Evolutionary conservation across 2,329 filamentous ascomycete genomes (phyloP).

Genomic region (Clathrospora elynae): DNA sequence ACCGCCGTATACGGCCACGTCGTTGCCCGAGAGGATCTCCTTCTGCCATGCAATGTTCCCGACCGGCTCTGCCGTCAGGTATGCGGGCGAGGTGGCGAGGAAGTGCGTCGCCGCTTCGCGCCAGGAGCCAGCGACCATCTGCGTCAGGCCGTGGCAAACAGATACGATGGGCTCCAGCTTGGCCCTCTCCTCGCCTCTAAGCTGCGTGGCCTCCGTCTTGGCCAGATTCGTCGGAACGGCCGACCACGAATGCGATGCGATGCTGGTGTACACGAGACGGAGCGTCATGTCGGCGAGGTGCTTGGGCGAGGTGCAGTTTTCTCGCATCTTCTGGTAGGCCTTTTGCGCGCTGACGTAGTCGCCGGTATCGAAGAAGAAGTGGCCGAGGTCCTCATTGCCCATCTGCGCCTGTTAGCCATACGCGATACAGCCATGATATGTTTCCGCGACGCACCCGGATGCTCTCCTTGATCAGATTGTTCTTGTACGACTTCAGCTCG

Average conservation of each 20-base stretch:
- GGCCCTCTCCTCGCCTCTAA: conserved; percentile 62
- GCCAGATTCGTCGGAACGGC: conserved; percentile 67
- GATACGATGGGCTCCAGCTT: conserved; percentile 69
- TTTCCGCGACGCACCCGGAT: conserved; percentile 69
- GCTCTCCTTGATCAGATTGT: conserved; percentile 96
- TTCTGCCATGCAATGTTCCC: conserved; percentile 64
- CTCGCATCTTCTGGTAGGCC: conserved; percentile 83
- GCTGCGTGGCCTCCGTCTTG: conserved; percentile 58
- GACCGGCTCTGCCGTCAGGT: conserved; percentile 49
- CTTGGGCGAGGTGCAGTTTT: conserved; percentile 81
- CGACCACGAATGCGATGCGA: conserved; percentile 79
- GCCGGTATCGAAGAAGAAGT: conserved; percentile 79
- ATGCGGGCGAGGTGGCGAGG: conserved; percentile 63
- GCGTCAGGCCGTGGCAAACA: conserved; percentile 64
- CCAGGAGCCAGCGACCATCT: conserved; percentile 63
- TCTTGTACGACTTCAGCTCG: conserved; percentile 91
- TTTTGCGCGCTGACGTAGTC: conserved; percentile 74
- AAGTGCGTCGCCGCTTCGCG: conserved; percentile 74
- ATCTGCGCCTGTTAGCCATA: conserved; percentile 63
- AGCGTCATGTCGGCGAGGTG: conserved; percentile 84
- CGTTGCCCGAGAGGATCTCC: conserved; percentile 78
- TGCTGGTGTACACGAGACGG: conserved; percentile 74
- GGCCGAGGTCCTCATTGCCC: conserved; percentile 89
- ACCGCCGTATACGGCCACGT: conserved; percentile 89
- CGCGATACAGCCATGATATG: background rate